Evolutionary conservation across 176 grass and related monocot species (phyloP).

Genomic region (Rhynchospora pubera): DNA sequence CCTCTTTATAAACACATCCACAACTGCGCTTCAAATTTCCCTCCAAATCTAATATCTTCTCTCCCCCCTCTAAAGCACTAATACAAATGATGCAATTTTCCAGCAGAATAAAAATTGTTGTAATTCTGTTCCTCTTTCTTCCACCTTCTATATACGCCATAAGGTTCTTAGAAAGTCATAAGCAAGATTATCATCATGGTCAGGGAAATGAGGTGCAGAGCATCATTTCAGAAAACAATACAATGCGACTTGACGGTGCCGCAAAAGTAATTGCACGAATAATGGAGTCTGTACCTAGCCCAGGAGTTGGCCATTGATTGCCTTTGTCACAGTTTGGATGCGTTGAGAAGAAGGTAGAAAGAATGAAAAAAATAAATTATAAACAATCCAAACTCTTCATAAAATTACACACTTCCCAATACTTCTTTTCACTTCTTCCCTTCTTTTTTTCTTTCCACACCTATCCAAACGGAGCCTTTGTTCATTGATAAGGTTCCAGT

Average conservation of each 20-base stretch:
- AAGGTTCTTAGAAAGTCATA: not conserved
- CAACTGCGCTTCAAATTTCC: slow-evolving; percentile 9
- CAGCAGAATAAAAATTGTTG: slow-evolving; percentile 11
- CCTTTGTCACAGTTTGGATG: no score
- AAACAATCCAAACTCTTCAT: no score
- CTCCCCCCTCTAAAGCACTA: not conserved
- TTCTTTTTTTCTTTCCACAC: no score
- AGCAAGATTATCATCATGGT: not conserved
- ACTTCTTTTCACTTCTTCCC: no score
- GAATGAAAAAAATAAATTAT: no score
- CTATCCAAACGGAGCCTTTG: no score
- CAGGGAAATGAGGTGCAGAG: not conserved
- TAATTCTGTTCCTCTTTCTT: slow-evolving; percentile 21
- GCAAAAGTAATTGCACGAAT: slow-evolving; percentile 31
- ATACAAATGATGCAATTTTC: not conserved
- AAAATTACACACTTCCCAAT: no score
- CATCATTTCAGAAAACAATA: not conserved
- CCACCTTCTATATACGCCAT: slow-evolving; percentile 15
- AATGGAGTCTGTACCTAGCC: slow-evolving; percentile 79
- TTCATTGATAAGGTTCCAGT: not conserved
- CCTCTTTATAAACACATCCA: slow-evolving; percentile 8
- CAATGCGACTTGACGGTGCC: not conserved
- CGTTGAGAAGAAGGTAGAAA: no score
- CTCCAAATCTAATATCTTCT: not conserved
- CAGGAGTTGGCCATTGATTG: slow-evolving; percentile 54